A percentile compares a stretch with the other conserved stretches of the same genome.
phyloP scores from a whole-genome alignment of 2,329 filamentous ascomycete species.

The Aspergillus pseudoviridinutans region DNA sequence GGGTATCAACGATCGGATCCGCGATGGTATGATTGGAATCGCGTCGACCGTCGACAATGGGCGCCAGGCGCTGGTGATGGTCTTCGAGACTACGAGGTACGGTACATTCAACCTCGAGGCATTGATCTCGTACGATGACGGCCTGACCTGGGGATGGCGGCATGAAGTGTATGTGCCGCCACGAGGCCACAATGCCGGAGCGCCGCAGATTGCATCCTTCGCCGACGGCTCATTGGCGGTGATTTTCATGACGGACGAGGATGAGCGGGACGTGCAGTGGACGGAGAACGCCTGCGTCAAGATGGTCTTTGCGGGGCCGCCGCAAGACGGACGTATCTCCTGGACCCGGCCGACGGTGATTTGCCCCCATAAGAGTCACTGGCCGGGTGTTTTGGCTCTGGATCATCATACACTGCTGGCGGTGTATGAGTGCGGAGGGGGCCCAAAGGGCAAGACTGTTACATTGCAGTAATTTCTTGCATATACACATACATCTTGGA shows the following conservation, averaged over 20 bases:
- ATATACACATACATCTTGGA: neutral
- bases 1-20: conserved; percentile 35
- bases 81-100: conserved; percentile 45
- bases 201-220: conserved; percentile 44
- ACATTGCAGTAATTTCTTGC: conserved; percentile 3
- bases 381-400: conserved; percentile 36
- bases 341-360: conserved; percentile 34
- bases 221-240: conserved; percentile 39
- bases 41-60: conserved; percentile 29
- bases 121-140: conserved; percentile 44
- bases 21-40: conserved; percentile 44
- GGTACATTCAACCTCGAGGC: conserved; percentile 44
- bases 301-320: conserved; percentile 34
- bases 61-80: conserved; percentile 40
- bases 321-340: conserved; percentile 28
- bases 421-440: conserved; percentile 27
- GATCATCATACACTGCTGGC: conserved; percentile 23
- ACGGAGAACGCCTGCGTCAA: conserved; percentile 40
- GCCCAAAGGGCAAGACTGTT: conserved; percentile 24
- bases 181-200: conserved; percentile 39
- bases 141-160: conserved; percentile 37
- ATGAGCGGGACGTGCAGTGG: conserved; percentile 34
- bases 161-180: conserved; percentile 41
- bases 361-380: conserved; percentile 30
- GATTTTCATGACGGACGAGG: conserved; percentile 49